Conservation (phyloP, 2,329 filamentous ascomycete species). For the Penicillium sclerotigenum region DNA sequence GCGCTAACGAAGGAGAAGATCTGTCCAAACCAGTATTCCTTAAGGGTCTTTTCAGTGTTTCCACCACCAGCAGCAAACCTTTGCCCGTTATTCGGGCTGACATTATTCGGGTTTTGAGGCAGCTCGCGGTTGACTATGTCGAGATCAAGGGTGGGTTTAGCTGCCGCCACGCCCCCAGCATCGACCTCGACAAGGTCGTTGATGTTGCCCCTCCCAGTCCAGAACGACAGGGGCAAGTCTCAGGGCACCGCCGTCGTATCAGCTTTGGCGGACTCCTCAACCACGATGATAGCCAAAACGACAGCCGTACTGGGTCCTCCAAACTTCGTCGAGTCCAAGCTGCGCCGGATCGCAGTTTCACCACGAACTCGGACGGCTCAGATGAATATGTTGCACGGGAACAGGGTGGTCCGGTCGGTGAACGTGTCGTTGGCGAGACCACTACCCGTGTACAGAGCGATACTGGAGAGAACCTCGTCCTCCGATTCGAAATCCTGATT, state of each 20-base stretch:
- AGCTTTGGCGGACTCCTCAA: conserved; percentile 73
- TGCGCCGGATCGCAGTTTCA: conserved; percentile 65
- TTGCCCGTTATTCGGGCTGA: conserved; percentile 81
- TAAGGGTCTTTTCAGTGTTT: conserved; percentile 95
- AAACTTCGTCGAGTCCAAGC: conserved; percentile 45
- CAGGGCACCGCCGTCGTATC: conserved; percentile 68
- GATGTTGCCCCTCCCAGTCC: conserved; percentile 61
- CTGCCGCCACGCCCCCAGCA: conserved; percentile 84
- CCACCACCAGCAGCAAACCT: conserved; percentile 90
- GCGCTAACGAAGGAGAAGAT: conserved; percentile 61
- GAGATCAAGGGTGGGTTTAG: conserved; percentile 94
- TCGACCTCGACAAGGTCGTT: conserved; percentile 72
- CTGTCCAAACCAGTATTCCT: conserved; percentile 86
- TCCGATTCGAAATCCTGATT: conserved; percentile 94
- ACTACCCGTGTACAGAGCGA: conserved; percentile 90
- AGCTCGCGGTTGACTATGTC: conserved; percentile 83
- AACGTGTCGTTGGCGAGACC: conserved; percentile 74
- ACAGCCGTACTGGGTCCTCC: conserved; percentile 49
- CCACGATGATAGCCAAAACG: conserved; percentile 66
- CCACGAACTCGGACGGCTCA: conserved; percentile 82
- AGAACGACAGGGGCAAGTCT: conserved; percentile 45
- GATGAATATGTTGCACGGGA: conserved; percentile 65
- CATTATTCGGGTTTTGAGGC: conserved; percentile 82
- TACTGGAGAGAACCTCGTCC: conserved; percentile 74
- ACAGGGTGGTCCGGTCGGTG: conserved; percentile 44